Evolutionary conservation across 371 early-diverging fungal genomes (phyloP).

Genomic region (Mucor indicus): DNA sequence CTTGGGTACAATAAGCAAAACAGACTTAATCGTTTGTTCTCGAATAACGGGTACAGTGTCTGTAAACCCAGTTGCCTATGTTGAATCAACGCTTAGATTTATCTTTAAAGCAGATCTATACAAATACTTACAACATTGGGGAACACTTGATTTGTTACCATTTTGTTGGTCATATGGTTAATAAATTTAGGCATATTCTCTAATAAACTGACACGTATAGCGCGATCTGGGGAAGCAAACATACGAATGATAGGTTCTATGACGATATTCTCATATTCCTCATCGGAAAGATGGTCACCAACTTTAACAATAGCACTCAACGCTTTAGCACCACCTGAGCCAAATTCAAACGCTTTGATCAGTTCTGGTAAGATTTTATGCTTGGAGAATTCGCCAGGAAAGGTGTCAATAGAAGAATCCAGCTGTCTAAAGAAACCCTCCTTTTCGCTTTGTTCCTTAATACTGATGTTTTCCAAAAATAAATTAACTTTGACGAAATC

Average conservation of each 20-base stretch:
- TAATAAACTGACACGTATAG: slow-evolving; percentile 81
- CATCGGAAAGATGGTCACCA: slow-evolving; percentile 64
- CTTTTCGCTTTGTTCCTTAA: slow-evolving; percentile 83
- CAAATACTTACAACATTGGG: slow-evolving; percentile 67
- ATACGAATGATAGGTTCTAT: slow-evolving; percentile 76
- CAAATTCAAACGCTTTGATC: slow-evolving; percentile 87
- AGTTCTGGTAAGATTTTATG: slow-evolving; percentile 91
- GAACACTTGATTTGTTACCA: slow-evolving; percentile 83
- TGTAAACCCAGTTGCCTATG: slow-evolving; percentile 80
- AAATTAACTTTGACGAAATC: slow-evolving; percentile 75
- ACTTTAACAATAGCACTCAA: slow-evolving; percentile 83
- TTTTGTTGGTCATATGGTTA: slow-evolving; percentile 63
- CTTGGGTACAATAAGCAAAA: slow-evolving; percentile 72
- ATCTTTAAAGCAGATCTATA: not conserved
- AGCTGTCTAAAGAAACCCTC: slow-evolving; percentile 72
- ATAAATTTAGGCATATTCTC: slow-evolving; percentile 77
- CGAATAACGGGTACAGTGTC: slow-evolving; percentile 89
- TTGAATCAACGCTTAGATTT: not conserved
- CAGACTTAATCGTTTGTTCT: slow-evolving; percentile 87
- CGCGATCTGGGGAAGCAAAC: slow-evolving; percentile 88
- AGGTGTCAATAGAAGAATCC: slow-evolving; percentile 58
- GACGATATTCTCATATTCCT: slow-evolving; percentile 72
- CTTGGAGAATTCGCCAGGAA: slow-evolving; percentile 80
- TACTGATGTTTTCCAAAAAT: slow-evolving; percentile 84
- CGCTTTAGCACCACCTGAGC: slow-evolving; percentile 86